Conservation (phyloP, 2,329 filamentous ascomycete genomes). For the Calcarisporium arbuscula region DNA sequence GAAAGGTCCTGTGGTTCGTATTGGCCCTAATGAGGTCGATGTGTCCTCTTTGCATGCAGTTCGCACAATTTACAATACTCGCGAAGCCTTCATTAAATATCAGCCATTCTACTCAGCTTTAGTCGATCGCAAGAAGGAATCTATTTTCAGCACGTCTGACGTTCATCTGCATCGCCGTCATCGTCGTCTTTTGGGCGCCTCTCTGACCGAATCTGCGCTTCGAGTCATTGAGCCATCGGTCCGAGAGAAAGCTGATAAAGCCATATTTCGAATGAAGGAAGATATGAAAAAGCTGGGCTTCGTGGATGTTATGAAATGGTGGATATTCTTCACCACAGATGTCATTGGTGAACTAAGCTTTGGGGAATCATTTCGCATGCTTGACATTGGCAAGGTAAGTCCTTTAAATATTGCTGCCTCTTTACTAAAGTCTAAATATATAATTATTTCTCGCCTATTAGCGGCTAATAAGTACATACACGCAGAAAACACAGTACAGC, state of each 20-base stretch:
- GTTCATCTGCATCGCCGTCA: slow-evolving; percentile 30
- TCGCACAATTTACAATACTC: too few relatives aligned
- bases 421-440: too few relatives aligned
- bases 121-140: too few relatives aligned
- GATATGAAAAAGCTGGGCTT: slow-evolving; percentile 31
- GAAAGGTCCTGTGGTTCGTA: too few relatives aligned
- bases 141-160: slow-evolving; percentile 36
- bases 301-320: slow-evolving; percentile 47
- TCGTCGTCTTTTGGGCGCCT: slow-evolving; percentile 34
- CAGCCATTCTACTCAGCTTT: too few relatives aligned
- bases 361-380: slow-evolving; percentile 6
- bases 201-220: slow-evolving; percentile 32
- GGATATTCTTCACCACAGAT: slow-evolving; percentile 27
- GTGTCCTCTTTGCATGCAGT: too few relatives aligned
- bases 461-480: too few relatives aligned
- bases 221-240: slow-evolving; percentile 25
- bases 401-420: too few relatives aligned
- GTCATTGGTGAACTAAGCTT: slow-evolving; percentile 7
- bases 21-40: too few relatives aligned
- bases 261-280: slow-evolving; percentile 36
- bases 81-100: too few relatives aligned
- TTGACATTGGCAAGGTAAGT: slow-evolving; percentile 33
- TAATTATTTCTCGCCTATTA: too few relatives aligned
- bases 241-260: slow-evolving; percentile 26
- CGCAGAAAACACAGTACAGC: too few relatives aligned